Conservation (phyloP, 2,329 filamentous ascomycete species). For the Phaeomoniella chlamydospora region DNA sequence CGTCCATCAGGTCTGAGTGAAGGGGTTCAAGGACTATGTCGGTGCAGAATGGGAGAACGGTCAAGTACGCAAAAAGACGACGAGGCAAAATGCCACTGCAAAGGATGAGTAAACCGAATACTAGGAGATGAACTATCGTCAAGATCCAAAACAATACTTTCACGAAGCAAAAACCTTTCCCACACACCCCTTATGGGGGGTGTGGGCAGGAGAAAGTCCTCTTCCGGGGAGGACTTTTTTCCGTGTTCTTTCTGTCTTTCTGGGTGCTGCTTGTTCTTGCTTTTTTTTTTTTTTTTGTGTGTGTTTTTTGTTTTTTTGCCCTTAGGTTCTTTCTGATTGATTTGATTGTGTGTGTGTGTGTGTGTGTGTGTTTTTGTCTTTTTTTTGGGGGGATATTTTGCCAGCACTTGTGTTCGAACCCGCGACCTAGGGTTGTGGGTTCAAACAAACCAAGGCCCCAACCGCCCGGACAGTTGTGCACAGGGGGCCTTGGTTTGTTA, state of each 20-base stretch:
- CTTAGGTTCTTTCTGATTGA: not conserved
- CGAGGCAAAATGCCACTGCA: no score
- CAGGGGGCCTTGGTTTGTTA: not conserved
- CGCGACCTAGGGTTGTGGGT: no score
- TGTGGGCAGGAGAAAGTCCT: not conserved
- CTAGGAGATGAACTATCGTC: no score
- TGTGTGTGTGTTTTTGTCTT: not conserved
- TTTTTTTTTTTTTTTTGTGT: slow-evolving; percentile 1
- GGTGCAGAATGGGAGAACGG: no score
- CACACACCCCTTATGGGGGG: not conserved
- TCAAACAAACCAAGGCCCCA: not conserved
- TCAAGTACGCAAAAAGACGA: no score
- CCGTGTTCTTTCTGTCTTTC: slow-evolving; percentile 3
- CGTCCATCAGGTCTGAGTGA: no score
- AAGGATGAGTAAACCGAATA: no score
- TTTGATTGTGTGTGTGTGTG: not conserved
- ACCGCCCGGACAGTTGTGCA: not conserved
- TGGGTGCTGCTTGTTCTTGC: slow-evolving; percentile 7
- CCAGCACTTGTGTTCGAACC: no score
- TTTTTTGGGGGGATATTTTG: not conserved
- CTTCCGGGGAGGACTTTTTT: not conserved
- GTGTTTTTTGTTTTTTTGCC: slow-evolving; percentile 6
- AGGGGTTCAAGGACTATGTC: no score
- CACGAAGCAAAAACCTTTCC: not conserved
- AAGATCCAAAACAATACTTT: no score